Evolutionary conservation across 768 basidiomycete genomes (phyloP).

Genomic region (Chalciporus piperatus): DNA sequence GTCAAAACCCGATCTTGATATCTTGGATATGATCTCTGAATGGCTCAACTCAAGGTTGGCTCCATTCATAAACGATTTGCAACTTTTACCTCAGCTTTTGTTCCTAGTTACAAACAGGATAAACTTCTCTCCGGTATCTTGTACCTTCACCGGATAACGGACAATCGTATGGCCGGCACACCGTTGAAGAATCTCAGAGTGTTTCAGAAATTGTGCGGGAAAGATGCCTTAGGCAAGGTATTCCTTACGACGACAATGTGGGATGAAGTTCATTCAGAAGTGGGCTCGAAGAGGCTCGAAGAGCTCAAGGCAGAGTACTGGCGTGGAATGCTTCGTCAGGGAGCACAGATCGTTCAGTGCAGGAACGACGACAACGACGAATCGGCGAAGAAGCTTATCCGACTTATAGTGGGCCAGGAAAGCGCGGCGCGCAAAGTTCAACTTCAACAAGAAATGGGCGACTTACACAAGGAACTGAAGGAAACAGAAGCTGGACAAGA

Average conservation of each 20-base stretch:
- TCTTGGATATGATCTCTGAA: slow-evolving; percentile 10
- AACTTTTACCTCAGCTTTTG: no score
- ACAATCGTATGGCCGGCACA: slow-evolving; percentile 36
- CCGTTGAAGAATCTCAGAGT: slow-evolving; percentile 20
- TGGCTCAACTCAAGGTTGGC: slow-evolving; percentile 13
- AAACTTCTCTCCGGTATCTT: slow-evolving; percentile 33
- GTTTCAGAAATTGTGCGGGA: slow-evolving; percentile 29
- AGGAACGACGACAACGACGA: slow-evolving; percentile 1
- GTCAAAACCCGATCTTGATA: slow-evolving; percentile 8
- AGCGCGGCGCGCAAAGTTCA: not conserved
- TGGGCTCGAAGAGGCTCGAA: slow-evolving; percentile 22
- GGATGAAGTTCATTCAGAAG: slow-evolving; percentile 25
- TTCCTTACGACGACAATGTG: slow-evolving; percentile 40
- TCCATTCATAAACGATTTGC: no score
- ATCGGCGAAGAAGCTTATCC: slow-evolving; percentile 9
- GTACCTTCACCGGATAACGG: slow-evolving; percentile 40
- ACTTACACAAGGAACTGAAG: slow-evolving; percentile 3
- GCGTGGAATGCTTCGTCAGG: slow-evolving; percentile 5
- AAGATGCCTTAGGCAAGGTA: slow-evolving; percentile 30
- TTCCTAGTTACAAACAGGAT: slow-evolving; percentile 5
- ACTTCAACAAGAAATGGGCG: slow-evolving; percentile 10
- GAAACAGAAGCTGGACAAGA: slow-evolving; percentile 10
- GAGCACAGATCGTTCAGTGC: slow-evolving; percentile 9
- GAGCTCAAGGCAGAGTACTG: slow-evolving; percentile 2
- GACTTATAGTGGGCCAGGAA: slow-evolving; percentile 1